These are phyloP conservation scores for Euptelea pleiosperma DNA, from an alignment of 164 flowering plant genomes.

Conservation along the genomic window DNA sequence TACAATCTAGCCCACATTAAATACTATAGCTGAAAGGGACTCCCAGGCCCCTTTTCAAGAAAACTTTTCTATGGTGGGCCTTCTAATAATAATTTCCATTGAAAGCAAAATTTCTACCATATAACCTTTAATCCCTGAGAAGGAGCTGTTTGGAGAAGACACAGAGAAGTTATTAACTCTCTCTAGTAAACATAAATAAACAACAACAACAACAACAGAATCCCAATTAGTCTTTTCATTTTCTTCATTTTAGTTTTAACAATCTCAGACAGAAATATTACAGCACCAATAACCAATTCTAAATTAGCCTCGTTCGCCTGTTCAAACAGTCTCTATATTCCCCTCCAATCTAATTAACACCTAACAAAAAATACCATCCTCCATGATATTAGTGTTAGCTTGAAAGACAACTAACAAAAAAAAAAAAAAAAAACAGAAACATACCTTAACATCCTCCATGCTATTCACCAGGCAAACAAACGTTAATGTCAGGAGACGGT, in stretches of 20 bases:
- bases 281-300: neutral
- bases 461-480: constrained; percentile 39
- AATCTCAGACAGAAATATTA: neutral
- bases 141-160: no score
- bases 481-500: constrained; percentile 62
- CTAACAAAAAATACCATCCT: neutral
- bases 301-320: neutral
- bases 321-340: neutral
- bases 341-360: constrained; percentile 3
- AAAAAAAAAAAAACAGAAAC: neutral
- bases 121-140: no score
- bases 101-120: no score
- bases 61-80: no score
- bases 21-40: no score
- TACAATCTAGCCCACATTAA: no score
- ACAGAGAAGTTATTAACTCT: no score
- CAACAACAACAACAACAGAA: constrained; percentile 5
- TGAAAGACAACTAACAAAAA: neutral
- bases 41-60: no score
- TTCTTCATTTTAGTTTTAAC: neutral
- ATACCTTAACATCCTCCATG: constrained; percentile 11
- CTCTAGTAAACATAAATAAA: no score
- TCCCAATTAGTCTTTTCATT: no score
- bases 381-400: neutral
- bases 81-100: no score